These are phyloP conservation scores for Aspergillus cavernicola DNA, from an alignment of 495 filamentous ascomycete genomes.

Conservation along the genomic window DNA sequence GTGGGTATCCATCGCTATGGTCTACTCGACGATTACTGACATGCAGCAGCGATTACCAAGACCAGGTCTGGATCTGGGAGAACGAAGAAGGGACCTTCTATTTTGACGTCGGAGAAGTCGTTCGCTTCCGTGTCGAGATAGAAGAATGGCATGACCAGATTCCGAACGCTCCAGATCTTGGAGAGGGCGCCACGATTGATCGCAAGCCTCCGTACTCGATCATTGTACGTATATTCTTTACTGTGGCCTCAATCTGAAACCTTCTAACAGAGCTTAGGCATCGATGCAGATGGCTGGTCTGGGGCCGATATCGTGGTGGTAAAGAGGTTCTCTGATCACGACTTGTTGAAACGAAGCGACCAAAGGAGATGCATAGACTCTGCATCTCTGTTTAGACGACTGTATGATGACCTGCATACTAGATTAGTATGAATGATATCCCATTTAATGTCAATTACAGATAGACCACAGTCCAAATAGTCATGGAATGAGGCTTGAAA, in stretches of 20 bases:
- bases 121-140: constrained; percentile 74
- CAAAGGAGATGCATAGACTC: neutral
- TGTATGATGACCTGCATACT: neutral
- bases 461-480: no score
- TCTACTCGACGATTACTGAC: constrained; percentile 24
- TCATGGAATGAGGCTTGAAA: no score
- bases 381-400: neutral
- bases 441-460: no score
- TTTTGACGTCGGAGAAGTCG: constrained; percentile 84
- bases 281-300: constrained; percentile 52
- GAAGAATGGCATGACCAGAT: constrained; percentile 89
- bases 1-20: constrained; percentile 43
- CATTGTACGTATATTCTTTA: constrained; percentile 43
- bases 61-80: constrained; percentile 79
- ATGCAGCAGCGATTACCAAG: constrained; percentile 54
- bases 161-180: constrained; percentile 60
- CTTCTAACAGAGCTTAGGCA: constrained; percentile 30
- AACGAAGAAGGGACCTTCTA: constrained; percentile 67
- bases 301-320: constrained; percentile 51
- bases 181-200: constrained; percentile 45
- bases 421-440: neutral
- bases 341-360: neutral
- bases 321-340: neutral
- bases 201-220: constrained; percentile 64
- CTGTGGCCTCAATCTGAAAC: neutral